Evolutionary conservation across 331 rosid species (phyloP).

Genomic region (Dryas integrifolia): DNA sequence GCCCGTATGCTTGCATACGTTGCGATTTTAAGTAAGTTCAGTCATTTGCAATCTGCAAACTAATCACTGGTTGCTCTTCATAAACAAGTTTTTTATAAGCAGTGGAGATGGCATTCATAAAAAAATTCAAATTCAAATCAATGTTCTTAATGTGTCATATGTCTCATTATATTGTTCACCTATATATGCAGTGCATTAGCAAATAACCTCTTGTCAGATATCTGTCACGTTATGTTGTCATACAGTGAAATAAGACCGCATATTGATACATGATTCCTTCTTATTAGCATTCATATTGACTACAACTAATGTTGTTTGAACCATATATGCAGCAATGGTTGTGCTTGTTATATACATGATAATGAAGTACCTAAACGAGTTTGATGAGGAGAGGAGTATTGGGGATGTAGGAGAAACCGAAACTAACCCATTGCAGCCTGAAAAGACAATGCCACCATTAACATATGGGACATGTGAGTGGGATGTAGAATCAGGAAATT

Average conservation of each 20-base stretch:
- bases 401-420: conserved; percentile 8
- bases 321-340: conserved; percentile 29
- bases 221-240: not conserved
- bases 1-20: conserved; percentile 18
- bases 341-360: conserved; percentile 11
- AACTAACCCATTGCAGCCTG: conserved; percentile 25
- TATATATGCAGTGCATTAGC: no score
- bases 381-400: not conserved
- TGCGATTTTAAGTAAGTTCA: conserved; percentile 20
- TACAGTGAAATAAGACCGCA: not conserved
- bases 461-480: conserved; percentile 27
- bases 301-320: not conserved
- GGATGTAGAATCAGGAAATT: conserved; percentile 27
- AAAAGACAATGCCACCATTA: conserved; percentile 11
- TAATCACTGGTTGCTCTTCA: not conserved
- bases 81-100: no score
- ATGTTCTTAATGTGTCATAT: not conserved
- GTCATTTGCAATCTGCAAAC: not conserved
- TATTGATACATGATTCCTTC: not conserved
- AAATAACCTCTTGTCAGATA: no score
- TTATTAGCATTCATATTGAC: not conserved
- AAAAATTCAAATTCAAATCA: not conserved
- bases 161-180: no score
- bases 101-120: no score
- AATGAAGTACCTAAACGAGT: conserved; percentile 18